Base-by-base conservation (phyloP, 164 flowering plant genomes). In the Stephania yunnanensis region DNA sequence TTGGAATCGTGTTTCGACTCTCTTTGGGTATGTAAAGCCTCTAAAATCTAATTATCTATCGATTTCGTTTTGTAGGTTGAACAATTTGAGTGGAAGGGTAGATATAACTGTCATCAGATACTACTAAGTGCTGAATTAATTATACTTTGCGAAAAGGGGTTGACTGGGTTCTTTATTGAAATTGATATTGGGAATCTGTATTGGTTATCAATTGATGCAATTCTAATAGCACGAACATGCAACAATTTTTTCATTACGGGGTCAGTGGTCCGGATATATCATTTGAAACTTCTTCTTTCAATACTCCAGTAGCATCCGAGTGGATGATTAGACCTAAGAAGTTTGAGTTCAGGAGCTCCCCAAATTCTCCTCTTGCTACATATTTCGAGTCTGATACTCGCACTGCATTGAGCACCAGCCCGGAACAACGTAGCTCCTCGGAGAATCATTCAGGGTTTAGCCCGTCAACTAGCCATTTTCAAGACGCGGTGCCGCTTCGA, bases 381-480 rank as follows among this genome's bases (percentile, higher is more conserved):
- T 89, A 80, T 13, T 85, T 86, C 64, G 94, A 90, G 58, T 80
- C 82, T 45, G 90, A 89, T 74, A 80, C 82, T 48, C 46, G 78
- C 67, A 78, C 90, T 66, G 55, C 88, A 25, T 80, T 85, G 63
- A 88, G 89, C 78, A 87, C 82, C 70, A 87, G 87, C 78, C 89
- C 80, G 73, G 95, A 90, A 69, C 92, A 86, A 74, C 75, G 78
- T 68, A 87, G 89, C 85, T 86, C 91, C 70, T 66, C 91, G 2
- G 93, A 88, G 12, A 86, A 83, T 77, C 84, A 70, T 12, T 86
- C 91, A 42, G 87, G 75, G 30, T 30, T 81, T 31, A 87, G 89
- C 72, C 83, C 86, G 36, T 82, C 87, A 30, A 71, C 74, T 10
- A 78, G 76, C 73, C 70, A 61, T 65, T 71, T 55, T 73, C 80